Evolutionary conservation across 202 grass and related monocot genomes (phyloP), one percentile per base, ranked within the genome.

Genomic region (Schoenoplectus triqueter): DNA sequence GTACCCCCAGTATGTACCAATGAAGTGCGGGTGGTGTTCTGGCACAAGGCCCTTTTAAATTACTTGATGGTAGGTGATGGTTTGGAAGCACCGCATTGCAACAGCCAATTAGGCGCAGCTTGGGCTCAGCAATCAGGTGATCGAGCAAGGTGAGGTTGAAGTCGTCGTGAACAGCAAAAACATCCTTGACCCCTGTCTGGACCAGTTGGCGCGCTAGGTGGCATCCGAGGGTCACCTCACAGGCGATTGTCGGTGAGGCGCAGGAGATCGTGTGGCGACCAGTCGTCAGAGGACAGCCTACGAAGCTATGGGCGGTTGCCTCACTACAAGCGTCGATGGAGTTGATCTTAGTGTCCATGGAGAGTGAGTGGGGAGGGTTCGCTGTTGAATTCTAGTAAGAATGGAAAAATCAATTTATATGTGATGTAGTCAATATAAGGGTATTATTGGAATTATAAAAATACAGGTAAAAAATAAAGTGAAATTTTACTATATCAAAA

Each of bases 61-160:
- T 73, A 86, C 84, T 50, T 88, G 86, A 69, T 87, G 64, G 76
- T 86, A 90, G 56, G 89, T 90, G 10, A 90, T 86, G 2, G 86
- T 39, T 67, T 90, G 86, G 82, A 88, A 91, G 83, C 89, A 91
- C 6, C 86, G 82, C 1, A 68, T 93, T 93, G 84, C 91, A 97
- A 86, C 91, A 97, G 63, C 92, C 91, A 3, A 96, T 80, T 3
- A 96, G 10, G 6, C 64, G 51, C 0, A 96, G 89, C 0, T 78
- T 84, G 0, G 89, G 94, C 54, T 96, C 91, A 1, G 91, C 89
- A 62, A 93, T 63, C 42, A 96, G 91, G 73, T 96, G 73, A 82
- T 96, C 94, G n/a, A 96, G 94, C 45, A 91, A 87, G 78, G 89
- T 91, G 0, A 95, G 91, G 89, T 95, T 95, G 86, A 95, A 93